Evolutionary conservation across 129 eudicot genomes (phyloP), one percentile per base, ranked within the genome.

Genomic region (Flaveria brownii): DNA sequence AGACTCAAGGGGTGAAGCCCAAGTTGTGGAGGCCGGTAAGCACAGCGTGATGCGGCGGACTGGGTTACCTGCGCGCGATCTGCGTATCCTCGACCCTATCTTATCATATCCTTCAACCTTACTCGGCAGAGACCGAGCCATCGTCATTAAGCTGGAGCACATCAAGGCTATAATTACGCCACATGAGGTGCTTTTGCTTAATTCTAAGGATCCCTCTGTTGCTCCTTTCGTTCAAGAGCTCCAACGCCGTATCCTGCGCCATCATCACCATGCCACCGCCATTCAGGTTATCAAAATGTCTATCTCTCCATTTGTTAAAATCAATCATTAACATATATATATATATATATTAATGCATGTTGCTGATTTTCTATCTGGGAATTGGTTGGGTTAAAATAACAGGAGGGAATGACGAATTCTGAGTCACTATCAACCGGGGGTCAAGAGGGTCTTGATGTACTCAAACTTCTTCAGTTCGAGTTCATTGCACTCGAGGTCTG

Each of bases 51-150:
- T 90, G 96, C 80, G 92, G 28, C 74, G 90, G 4, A 90, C 96
- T 1, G 90, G 88, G 49, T 89, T 90, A 6, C 92, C 96, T 47
- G 96, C 96, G 4, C 96, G 96, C 17, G 92, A 90, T 81, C 88
- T 90, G 15, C 86, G 96, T 4, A 84, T 90, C 69, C 87, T 90
- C 5, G 96, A 90, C 50, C 96, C 96, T 15, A 80, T 90, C 0
- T 67, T 90, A 14, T 90, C 92, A 0, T 90, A 87, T 68, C 96
- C 96, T 0, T 87, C 92, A 20, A 90, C 90, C 14, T 87, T 90
- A 1, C 69, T 90, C 67, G 96, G 92, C 4, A 86, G 96, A 59
- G 92, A 90, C 20, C 82, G 82, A 33, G 39, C 39, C 39, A 33
- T 33, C 39, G 39, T 33, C 39, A 33, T 33, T 33, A 33, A 33